Percentiles rank a stretch among this genome's conserved stretches.
These are phyloP conservation scores for Chaetomium sp. DNA, from an alignment of 2,329 filamentous ascomycete species.

Conservation along the genomic window DNA sequence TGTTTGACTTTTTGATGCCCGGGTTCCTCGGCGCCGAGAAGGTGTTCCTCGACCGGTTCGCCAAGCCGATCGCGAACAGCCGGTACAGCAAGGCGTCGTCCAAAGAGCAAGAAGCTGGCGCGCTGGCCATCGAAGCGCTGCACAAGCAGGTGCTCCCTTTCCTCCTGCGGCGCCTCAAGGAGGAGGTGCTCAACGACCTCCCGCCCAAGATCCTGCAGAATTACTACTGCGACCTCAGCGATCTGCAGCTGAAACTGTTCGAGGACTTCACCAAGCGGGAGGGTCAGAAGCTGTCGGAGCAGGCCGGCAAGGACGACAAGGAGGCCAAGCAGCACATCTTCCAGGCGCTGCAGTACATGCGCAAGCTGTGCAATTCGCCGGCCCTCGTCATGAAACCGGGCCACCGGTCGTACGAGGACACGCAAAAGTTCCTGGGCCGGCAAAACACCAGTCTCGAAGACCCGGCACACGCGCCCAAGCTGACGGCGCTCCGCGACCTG, in stretches of 20 bases:
- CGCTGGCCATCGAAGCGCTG: conserved; percentile 91
- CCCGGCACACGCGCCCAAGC: conserved; percentile 81
- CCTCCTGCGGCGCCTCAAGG: conserved; percentile 89
- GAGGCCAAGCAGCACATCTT: conserved; percentile 98
- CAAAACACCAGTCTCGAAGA: conserved; percentile 81
- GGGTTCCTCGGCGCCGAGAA: conserved; percentile 92
- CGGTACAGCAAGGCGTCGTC: conserved; percentile 96
- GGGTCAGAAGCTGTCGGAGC: conserved; percentile 76
- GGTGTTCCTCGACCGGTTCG: conserved; percentile 92
- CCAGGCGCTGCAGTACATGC: conserved; percentile 98
- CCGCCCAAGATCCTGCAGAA: conserved; percentile 98
- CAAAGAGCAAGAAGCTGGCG: conserved; percentile 95
- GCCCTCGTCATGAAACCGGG: conserved; percentile 93
- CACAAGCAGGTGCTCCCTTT: conserved; percentile 98
- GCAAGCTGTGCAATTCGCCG: conserved; percentile 96
- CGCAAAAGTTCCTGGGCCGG: conserved; percentile 70
- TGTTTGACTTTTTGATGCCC: conserved; percentile 99
- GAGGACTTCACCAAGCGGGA: conserved; percentile 96
- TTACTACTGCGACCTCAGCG: conserved; percentile 97
- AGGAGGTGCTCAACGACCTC: conserved; percentile 92
- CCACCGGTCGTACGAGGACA: conserved; percentile 83
- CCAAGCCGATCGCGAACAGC: conserved; percentile 89
- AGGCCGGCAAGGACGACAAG: conserved; percentile 79
- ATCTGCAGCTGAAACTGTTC: conserved; percentile 89
- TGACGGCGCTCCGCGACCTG: conserved; percentile 81